A percentile compares a stretch with the other conserved stretches of the same genome.
Conservation (phyloP, 257 asterid species). For the Solanum virginianum region DNA sequence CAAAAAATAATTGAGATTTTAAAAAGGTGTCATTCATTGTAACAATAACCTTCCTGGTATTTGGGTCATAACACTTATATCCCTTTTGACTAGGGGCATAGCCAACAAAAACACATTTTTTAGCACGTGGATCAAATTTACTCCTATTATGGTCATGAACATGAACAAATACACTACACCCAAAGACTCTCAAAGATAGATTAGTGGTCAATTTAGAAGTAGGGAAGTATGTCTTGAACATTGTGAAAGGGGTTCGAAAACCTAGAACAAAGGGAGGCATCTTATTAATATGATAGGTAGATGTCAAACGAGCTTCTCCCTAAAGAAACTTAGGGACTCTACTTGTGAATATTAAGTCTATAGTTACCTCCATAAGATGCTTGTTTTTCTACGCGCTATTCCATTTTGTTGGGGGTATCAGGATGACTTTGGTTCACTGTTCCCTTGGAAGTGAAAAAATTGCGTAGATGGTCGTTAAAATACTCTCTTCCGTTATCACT, state of each 20-base stretch:
- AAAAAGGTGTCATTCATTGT: not conserved
- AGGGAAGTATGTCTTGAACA: not conserved
- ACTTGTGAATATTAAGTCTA: not conserved
- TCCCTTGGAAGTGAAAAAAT: not conserved
- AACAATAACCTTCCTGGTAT: not conserved
- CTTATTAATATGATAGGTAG: not conserved
- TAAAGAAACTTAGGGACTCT: not conserved
- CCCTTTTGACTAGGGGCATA: not conserved
- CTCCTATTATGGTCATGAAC: not conserved
- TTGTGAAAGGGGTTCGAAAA: not conserved
- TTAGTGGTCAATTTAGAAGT: not conserved
- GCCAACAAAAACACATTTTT: not conserved
- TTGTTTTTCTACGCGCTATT: not conserved
- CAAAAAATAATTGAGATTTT: not conserved
- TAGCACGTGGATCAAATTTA: not conserved
- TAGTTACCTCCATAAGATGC: not conserved
- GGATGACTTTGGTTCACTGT: not conserved
- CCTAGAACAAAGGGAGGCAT: not conserved
- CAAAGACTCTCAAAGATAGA: not conserved
- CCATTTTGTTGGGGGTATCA: not conserved
- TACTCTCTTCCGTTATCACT: not conserved
- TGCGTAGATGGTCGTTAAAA: not conserved
- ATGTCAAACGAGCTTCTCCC: not conserved
- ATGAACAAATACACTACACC: not conserved
- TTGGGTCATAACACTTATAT: not conserved